Evolutionary conservation across 139 green algal species (phyloP).

Genomic region (Mesotaenium endlicherianum): DNA sequence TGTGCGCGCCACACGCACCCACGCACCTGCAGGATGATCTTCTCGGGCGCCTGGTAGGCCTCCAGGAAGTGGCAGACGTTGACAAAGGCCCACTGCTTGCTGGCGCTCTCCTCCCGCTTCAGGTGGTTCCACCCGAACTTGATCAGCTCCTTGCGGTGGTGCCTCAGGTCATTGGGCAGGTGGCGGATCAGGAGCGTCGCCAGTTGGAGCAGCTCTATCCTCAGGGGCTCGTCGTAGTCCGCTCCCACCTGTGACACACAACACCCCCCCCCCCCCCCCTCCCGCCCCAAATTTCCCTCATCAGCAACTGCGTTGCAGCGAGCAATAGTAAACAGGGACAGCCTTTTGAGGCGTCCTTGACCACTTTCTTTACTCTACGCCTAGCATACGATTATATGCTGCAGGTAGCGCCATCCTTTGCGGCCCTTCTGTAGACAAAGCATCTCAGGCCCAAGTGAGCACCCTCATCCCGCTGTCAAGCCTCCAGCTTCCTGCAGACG

Average conservation of each 20-base stretch:
- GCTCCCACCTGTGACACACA: constrained; percentile 20
- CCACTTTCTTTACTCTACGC: too few species aligned
- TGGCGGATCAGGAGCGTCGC: constrained; percentile 72
- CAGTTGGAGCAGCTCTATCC: constrained; percentile 81
- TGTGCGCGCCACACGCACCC: too few species aligned
- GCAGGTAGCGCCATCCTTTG: too few species aligned
- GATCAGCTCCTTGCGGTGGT: constrained; percentile 82
- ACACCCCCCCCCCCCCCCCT: too few species aligned
- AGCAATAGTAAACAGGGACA: not conserved
- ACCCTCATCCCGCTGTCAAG: too few species aligned
- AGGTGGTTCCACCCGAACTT: constrained; percentile 89
- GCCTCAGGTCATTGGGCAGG: constrained; percentile 54
- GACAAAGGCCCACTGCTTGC: constrained; percentile 81
- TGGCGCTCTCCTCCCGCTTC: constrained; percentile 75
- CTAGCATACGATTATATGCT: too few species aligned
- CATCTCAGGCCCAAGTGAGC: too few species aligned
- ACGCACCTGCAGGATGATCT: constrained; percentile 72
- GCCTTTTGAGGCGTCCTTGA: too few species aligned
- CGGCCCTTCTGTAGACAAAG: too few species aligned
- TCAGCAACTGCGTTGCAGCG: not conserved
- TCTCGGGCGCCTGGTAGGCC: constrained; percentile 74
- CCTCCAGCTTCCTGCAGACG: too few species aligned
- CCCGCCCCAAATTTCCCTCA: too few species aligned
- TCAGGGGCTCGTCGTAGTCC: constrained; percentile 63
- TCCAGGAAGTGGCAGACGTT: constrained; percentile 86